Evolutionary conservation across 108 stramenopile species (phyloP).

Genomic region (Skeletonema costatum): DNA sequence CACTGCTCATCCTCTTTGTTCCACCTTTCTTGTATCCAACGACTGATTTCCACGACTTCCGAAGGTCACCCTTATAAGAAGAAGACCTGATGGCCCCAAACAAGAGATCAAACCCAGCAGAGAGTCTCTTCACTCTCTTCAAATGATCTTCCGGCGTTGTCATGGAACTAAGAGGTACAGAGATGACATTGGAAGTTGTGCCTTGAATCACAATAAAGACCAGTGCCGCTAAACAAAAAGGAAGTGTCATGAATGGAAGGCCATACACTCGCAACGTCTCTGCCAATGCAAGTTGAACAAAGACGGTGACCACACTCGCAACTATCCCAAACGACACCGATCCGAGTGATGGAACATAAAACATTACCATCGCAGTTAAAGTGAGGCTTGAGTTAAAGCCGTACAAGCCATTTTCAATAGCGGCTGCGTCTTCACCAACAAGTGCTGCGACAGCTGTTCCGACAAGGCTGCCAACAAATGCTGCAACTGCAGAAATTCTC

Average conservation of each 20-base stretch:
- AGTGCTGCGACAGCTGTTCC: slow-evolving; percentile 21
- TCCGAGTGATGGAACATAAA: slow-evolving; percentile 35
- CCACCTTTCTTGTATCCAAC: background rate
- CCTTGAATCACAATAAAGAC: slow-evolving; percentile 46
- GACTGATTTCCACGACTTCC: background rate
- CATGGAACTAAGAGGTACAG: slow-evolving; percentile 48
- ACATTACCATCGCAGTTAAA: slow-evolving; percentile 40
- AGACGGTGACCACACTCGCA: slow-evolving; percentile 35
- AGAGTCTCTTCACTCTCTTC: slow-evolving; percentile 6
- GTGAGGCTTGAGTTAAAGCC: slow-evolving; percentile 44
- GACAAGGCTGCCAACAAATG: slow-evolving; percentile 27
- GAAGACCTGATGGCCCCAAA: slow-evolving; percentile 7
- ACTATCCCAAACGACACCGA: slow-evolving; percentile 11
- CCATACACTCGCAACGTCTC: slow-evolving; percentile 27
- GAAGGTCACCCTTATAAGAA: background rate
- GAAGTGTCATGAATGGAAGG: slow-evolving; percentile 52
- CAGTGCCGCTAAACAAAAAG: slow-evolving; percentile 35
- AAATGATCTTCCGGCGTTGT: slow-evolving; percentile 53
- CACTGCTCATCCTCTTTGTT: background rate
- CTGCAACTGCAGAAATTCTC: slow-evolving; percentile 30
- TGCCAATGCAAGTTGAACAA: slow-evolving; percentile 36
- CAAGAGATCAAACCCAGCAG: slow-evolving; percentile 36
- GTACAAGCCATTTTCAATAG: slow-evolving; percentile 39
- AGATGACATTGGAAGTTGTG: slow-evolving; percentile 30
- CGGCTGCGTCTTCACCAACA: slow-evolving; percentile 6